Base-by-base conservation (phyloP, 2,329 filamentous ascomycete species). In the Beauveria brongniartii region DNA sequence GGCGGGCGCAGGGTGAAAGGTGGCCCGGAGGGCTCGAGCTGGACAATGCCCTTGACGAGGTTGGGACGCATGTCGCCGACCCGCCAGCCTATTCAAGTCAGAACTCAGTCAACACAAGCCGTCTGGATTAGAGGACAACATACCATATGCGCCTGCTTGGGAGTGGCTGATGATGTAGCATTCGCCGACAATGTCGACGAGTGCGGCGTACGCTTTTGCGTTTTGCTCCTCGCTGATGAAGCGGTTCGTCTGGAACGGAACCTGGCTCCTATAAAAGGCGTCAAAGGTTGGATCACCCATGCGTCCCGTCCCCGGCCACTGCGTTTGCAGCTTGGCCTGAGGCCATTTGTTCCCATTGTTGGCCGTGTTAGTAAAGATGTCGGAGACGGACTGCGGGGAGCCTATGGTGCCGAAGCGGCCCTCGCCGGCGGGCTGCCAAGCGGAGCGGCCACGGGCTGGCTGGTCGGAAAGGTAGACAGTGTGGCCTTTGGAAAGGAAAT, bases 271-370 rank as follows among this genome's bases (percentile, higher is more conserved):
- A 48, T 78, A 78, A 65, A 80, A 80, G 5, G 72, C 69, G 65
- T 82, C 79, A 64, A 82, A 82, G 10, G 70, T 69, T 1, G 74
- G 64, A 63, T 82, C 79, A 9, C 78, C 77, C 10, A 64, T 62
- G 43, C 66, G 65, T 2, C 69, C 69, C 9, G 67, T 68, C 28
- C 70, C 70, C 10, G 71, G 70, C 69, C 70, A 73, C 56, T 72
- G 71, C 0, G 70, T 70, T 61, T 73, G 71, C 24, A 71, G 61
- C 54, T 64, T 64, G 26, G 70, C 70, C 62, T 72, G 71, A 2
- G 71, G 70, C 65, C 71, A 73, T 18, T 68, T 65, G 48, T 65
- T 61, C 56, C 64, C 67, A 44, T 64, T 63, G 61, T 67, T 61
- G 26, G 54, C 62, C 10, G 67, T 63, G 34, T 67, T 64, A 1